Conservation (phyloP, 257 asterid species). For the Solanum etuberosum region DNA sequence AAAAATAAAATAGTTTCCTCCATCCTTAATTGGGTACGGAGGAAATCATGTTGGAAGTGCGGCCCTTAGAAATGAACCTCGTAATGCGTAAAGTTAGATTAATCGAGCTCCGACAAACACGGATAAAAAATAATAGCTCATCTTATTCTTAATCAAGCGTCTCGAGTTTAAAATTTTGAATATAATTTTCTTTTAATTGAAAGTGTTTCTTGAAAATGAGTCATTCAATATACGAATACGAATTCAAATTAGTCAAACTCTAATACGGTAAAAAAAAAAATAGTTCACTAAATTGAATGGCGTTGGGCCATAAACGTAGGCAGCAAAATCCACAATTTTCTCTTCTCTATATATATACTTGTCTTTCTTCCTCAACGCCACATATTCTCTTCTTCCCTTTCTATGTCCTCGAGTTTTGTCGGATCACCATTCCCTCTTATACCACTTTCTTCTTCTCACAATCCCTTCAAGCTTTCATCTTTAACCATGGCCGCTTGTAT, state of each 20-base stretch:
- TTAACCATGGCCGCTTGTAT: slow-evolving; percentile 53
- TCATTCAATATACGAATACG: too few relatives aligned
- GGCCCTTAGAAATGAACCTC: too few relatives aligned
- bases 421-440: slow-evolving; percentile 11
- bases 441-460: neutral
- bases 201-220: too few relatives aligned
- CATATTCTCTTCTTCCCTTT: neutral
- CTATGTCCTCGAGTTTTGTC: slow-evolving; percentile 37
- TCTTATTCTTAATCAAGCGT: neutral
- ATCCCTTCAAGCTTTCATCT: slow-evolving; percentile 2
- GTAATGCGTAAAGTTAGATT: too few relatives aligned
- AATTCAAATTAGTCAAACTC: accelerated
- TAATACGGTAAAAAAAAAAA: neutral
- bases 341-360: slow-evolving; percentile 14
- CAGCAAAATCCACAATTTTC: neutral
- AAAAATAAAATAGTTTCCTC: too few relatives aligned
- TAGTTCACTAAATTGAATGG: neutral
- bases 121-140: too few relatives aligned
- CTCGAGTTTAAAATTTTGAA: neutral
- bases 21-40: too few relatives aligned
- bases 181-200: too few relatives aligned
- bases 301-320: neutral
- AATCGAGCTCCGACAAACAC: too few relatives aligned
- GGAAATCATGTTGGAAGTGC: too few relatives aligned
- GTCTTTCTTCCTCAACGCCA: neutral